Evolutionary conservation across 164 flowering plant species (phyloP).

Genomic region (Hamamelis virginiana): DNA sequence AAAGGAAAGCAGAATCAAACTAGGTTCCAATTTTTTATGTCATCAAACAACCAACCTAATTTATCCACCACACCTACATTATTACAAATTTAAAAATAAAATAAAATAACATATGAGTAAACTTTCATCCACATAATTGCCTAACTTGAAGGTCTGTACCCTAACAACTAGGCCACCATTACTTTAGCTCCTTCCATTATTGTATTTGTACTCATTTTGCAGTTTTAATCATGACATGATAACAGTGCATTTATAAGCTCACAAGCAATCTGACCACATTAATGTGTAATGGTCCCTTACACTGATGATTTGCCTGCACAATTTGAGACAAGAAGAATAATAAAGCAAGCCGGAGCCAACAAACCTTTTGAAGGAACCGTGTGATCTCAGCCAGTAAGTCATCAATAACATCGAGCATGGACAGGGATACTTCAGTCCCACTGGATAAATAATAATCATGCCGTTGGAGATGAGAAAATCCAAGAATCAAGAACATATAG

Average conservation of each 20-base stretch:
- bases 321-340: neutral
- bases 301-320: neutral
- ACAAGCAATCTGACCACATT: neutral
- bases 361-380: conserved; percentile 52
- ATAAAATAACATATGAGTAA: too few relatives aligned
- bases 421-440: conserved; percentile 66
- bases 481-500: conserved; percentile 1
- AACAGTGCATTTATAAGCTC: neutral
- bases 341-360: neutral
- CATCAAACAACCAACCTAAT: too few relatives aligned
- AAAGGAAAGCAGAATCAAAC: too few relatives aligned
- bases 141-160: neutral
- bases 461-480: conserved; percentile 3
- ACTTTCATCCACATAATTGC: neutral
- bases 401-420: conserved; percentile 33
- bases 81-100: too few relatives aligned
- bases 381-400: conserved; percentile 36
- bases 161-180: neutral
- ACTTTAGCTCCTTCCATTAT: neutral
- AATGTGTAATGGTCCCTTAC: neutral
- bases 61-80: too few relatives aligned
- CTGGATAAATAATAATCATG: conserved; percentile 29
- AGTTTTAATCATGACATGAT: too few relatives aligned
- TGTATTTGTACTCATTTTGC: neutral
- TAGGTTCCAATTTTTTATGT: too few relatives aligned